These are phyloP conservation scores for Elaeis oleifera DNA, from an alignment of 202 grass and related monocot species.

Conservation along the genomic window DNA sequence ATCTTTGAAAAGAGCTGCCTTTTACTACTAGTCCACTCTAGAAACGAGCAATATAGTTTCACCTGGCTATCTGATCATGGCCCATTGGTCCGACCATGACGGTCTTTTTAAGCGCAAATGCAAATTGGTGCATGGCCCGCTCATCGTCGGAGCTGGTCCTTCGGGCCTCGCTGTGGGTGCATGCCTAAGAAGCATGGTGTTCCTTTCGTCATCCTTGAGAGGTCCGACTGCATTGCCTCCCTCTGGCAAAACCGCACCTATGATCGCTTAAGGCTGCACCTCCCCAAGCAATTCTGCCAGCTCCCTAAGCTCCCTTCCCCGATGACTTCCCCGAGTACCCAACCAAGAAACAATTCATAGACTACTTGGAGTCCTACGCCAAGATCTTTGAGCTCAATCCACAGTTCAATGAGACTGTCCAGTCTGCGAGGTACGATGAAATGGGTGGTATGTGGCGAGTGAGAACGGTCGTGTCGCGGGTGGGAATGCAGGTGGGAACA, in stretches of 20 bases:
- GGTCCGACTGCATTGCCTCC: conserved; percentile 33
- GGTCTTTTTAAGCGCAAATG: conserved; percentile 28
- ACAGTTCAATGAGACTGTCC: conserved; percentile 25
- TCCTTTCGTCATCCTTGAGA: conserved; percentile 38
- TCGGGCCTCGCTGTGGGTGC: conserved; percentile 37
- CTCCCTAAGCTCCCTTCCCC: conserved; percentile 36
- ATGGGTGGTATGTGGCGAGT: conserved; percentile 36
- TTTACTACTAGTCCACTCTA: too few relatives aligned
- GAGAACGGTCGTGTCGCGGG: conserved; percentile 3
- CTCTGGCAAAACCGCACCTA: conserved; percentile 46
- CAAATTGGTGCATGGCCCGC: conserved; percentile 44
- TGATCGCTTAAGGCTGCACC: conserved; percentile 39
- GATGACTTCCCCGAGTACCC: conserved; percentile 34
- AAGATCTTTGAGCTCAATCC: conserved; percentile 26
- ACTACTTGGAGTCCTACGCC: conserved; percentile 32
- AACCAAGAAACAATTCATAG: conserved; percentile 30
- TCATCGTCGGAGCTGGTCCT: conserved; percentile 34
- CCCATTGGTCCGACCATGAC: conserved; percentile 17
- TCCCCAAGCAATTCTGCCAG: conserved; percentile 49
- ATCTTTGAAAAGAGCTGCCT: too few relatives aligned
- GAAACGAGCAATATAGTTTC: too few relatives aligned
- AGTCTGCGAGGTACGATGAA: conserved; percentile 27
- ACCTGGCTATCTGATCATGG: conserved; percentile 1
- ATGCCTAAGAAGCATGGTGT: conserved; percentile 32
- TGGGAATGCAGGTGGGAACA: background rate